Evolutionary conservation across 805 yeast genomes (phyloP), one percentile per base, ranked within the genome.

Genomic region (Sugiyamaella americana): DNA sequence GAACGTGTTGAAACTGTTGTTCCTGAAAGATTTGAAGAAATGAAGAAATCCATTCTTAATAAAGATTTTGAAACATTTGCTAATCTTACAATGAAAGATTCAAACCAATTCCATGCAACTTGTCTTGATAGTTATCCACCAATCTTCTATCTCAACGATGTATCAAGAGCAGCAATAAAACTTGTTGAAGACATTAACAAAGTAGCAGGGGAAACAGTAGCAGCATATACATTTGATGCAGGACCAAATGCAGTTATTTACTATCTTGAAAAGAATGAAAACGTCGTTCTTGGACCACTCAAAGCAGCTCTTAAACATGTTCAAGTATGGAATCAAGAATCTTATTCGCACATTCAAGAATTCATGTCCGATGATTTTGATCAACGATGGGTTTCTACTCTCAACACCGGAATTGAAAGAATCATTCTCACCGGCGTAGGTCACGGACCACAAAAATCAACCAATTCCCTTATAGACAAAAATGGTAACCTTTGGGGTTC

Each of bases 241-340:
- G 99, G 99, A 62, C 98, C 99, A 67, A 93, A 93, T 68, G 96
- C 97, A 18, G 99, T 93, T 39, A 76, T 93, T 51, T 93, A 93
- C 70, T 93, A 93, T 63, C 80, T 82, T 62, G 76, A 75, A 54
- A 72, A 80, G 59, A 78, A 91, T 66, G 96, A 88, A 67, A 57
- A 68, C n/a, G 73, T 71, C 51, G 80, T 93, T 4, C 74, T 91
- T 56, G 82, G 88, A 2, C 72, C 86, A 54, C 68, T 93, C 49
- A 70, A 81, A 65, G 70, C 73, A 47, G 73, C 77, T 53, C 81
- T 87, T 59, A 65, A 67, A 41, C 59, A 73, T 42, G 78, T 83
- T 11, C 21, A 5, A 19, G 41, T 68, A 71, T 8, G 95, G 95
- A 17, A 89, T 96, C 91, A 73, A 73, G 3, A 62, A 68, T 59